Evolutionary conservation across 371 early-diverging fungal genomes (phyloP).

Genomic region (Capillidium heterosporum): DNA sequence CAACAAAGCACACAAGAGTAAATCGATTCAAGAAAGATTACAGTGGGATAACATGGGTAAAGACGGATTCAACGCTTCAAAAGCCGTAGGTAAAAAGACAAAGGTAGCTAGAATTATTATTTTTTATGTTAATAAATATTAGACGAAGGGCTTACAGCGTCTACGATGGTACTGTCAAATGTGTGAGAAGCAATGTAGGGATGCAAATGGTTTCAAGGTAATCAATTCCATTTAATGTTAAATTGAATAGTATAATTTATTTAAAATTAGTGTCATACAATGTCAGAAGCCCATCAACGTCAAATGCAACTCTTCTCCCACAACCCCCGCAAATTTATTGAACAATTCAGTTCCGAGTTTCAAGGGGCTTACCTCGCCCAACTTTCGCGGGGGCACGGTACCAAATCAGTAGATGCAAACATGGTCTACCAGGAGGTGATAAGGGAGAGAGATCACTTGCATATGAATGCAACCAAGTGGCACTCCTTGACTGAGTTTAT

Average conservation of each 20-base stretch:
- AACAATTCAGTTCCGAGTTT: constrained; percentile 54
- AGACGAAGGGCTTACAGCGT: constrained; percentile 82
- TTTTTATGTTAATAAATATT: constrained; percentile 1
- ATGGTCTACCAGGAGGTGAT: constrained; percentile 93
- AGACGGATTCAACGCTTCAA: constrained; percentile 56
- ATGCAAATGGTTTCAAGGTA: constrained; percentile 90
- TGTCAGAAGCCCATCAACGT: constrained; percentile 82
- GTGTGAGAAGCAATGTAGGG: constrained; percentile 82
- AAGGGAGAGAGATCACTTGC: constrained; percentile 69
- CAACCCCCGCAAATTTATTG: constrained; percentile 45
- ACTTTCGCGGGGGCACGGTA: constrained; percentile 59
- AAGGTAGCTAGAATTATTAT: constrained; percentile 20
- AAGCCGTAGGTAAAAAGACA: constrained; percentile 67
- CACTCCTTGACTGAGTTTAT: constrained; percentile 67
- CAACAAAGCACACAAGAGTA: no score
- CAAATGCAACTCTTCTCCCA: constrained; percentile 82
- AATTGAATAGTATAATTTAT: neutral
- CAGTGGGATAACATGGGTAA: constrained; percentile 38
- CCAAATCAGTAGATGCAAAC: constrained; percentile 73
- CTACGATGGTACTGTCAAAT: constrained; percentile 89
- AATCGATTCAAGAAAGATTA: neutral
- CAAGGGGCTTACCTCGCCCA: constrained; percentile 44
- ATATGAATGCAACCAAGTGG: constrained; percentile 95
- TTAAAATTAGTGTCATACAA: constrained; percentile 50
- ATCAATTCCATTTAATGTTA: neutral